Evolutionary conservation across 1,284 basidiomycete genomes (phyloP), one percentile per base, ranked within the genome.

Genomic region (Microbotryum saponariae): DNA sequence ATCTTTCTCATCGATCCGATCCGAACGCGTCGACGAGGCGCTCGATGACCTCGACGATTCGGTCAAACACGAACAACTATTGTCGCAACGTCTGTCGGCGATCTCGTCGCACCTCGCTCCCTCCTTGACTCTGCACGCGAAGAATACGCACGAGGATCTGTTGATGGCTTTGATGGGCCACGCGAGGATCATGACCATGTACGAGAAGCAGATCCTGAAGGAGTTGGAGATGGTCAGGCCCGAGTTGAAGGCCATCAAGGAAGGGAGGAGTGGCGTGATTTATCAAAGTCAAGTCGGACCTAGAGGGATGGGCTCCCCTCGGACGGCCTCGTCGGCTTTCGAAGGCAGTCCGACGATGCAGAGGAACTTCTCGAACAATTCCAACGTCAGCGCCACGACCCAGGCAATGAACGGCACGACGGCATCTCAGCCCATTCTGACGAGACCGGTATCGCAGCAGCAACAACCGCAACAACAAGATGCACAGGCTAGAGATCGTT

Each of bases 31-130:
- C 6, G 91, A 96, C 73, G 91, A 94, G 72, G 91, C 92, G 0
- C 77, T 97, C 52, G 88, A 90, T 73, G 92, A 97, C 64, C 84
- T 96, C 77, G 87, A 93, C 76, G 91, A 96, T 83, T 68, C 91
- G 88, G 91, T 92, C 3, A 85, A 86, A 70, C 88, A 91, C 64
- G 93, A 97, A 74, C 82, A 86, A 73, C 80, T 85, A 9, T 82
- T 96, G 33, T 83, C 87, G 3, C 82, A 82, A 58, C 85, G 89
- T 21, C 86, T 92, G 1, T 82, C 88, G 58, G 89, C 89, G 58
- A 96, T 97, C 63, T 94, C 92, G 1, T 84, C 88, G 69, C 92
- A 96, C 69, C 79, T 97, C 12, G 89, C 93, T 71, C 82, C 82
- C 48, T 86, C 91, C 1, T 81, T 97, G 37, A 82, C 86, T 49